These are phyloP conservation scores for Nigrospora sphaerica DNA, from an alignment of 2,329 filamentous ascomycete genomes.

Conservation along the genomic window DNA sequence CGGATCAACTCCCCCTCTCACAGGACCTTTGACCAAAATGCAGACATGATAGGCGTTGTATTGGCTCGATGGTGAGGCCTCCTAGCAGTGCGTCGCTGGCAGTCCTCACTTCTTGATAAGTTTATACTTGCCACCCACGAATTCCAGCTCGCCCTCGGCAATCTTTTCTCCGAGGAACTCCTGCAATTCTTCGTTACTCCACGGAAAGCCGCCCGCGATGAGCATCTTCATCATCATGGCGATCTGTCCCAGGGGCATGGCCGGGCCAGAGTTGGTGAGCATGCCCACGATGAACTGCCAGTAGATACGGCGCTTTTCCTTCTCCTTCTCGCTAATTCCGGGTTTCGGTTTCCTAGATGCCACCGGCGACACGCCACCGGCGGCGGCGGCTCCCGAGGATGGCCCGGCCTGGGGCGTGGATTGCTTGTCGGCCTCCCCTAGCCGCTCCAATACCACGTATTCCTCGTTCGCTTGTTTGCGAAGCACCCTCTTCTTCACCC, in stretches of 20 bases:
- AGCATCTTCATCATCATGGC: constrained; percentile 94
- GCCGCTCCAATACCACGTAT: constrained; percentile 62
- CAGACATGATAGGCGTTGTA: no score
- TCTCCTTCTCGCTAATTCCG: constrained; percentile 56
- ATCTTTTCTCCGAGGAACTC: constrained; percentile 77
- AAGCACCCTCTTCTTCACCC: constrained; percentile 63
- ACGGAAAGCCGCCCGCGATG: constrained; percentile 80
- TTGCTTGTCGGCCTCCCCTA: constrained; percentile 33
- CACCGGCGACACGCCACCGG: constrained; percentile 19
- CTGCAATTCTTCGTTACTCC: constrained; percentile 80
- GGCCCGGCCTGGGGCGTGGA: constrained; percentile 12
- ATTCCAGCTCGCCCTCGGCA: constrained; percentile 61
- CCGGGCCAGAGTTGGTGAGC: constrained; percentile 79
- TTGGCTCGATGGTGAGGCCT: no score
- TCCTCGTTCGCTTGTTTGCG: constrained; percentile 44
- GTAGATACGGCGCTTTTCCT: constrained; percentile 59
- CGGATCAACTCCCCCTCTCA: no score
- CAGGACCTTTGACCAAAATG: no score
- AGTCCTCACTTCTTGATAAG: constrained; percentile 45
- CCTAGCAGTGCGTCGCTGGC: no score
- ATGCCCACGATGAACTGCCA: constrained; percentile 91
- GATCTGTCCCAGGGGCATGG: constrained; percentile 76
- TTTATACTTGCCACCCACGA: constrained; percentile 64
- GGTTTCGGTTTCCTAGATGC: constrained; percentile 41
- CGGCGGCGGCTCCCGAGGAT: constrained; percentile 9